Percentiles rank a stretch among this genome's conserved stretches.
Evolutionary conservation across 257 asterid genomes (phyloP).

Genomic region (Solanum acaule): DNA sequence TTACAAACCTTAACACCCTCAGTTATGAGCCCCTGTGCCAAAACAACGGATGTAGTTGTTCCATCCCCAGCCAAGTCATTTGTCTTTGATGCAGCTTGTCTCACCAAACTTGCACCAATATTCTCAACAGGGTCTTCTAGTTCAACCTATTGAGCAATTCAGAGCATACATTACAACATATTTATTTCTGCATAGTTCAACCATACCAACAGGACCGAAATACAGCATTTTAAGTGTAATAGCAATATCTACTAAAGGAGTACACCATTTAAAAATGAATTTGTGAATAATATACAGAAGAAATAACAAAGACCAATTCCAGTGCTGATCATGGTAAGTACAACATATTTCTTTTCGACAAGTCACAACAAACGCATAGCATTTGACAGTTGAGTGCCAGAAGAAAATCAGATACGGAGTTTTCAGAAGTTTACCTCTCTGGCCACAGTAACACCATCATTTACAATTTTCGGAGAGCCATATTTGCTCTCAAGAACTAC

Average conservation of each 20-base stretch:
- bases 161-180: background rate
- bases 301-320: background rate
- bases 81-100: slow-evolving; percentile 98
- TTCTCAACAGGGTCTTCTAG: slow-evolving; percentile 97
- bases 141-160: slow-evolving; percentile 48
- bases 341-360: background rate
- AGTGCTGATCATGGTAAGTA: background rate
- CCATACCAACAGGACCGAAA: background rate
- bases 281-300: background rate
- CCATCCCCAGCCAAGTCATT: slow-evolving; percentile 99
- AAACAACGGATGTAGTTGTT: slow-evolving; percentile 96
- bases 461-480: slow-evolving; percentile 93
- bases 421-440: slow-evolving; percentile 47
- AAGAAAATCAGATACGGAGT: background rate
- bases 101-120: slow-evolving; percentile 92
- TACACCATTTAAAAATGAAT: background rate
- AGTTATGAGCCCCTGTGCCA: slow-evolving; percentile 94
- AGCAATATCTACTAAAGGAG: background rate
- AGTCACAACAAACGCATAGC: background rate
- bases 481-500: slow-evolving; percentile 97
- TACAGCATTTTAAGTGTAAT: background rate
- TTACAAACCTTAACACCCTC: slow-evolving; percentile 90
- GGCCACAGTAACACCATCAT: slow-evolving; percentile 97
- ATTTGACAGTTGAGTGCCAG: background rate
- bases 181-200: background rate